Percentiles rank a stretch among this genome's conserved stretches.
phyloP scores from a whole-genome alignment of 1,139 yeast genomes.

The Blastobotrys malaysiensis region DNA sequence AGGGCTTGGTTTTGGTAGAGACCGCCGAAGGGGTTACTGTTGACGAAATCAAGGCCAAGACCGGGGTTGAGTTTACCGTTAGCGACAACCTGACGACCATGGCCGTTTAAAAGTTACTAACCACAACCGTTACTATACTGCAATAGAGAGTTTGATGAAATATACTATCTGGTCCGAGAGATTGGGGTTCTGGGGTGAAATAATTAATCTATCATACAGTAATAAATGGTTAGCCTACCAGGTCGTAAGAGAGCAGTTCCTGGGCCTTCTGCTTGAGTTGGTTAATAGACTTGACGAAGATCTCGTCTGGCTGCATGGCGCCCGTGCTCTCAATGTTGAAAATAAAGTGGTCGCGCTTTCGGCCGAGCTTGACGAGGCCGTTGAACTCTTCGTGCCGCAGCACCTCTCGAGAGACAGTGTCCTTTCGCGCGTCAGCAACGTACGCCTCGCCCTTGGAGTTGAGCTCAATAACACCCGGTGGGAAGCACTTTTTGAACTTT shows the following conservation, averaged over 20 bases:
- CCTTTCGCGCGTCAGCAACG: conserved; percentile 84
- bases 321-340: conserved; percentile 94
- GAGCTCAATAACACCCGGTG: conserved; percentile 85
- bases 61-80: conserved; percentile 38
- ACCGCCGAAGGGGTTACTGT: conserved; percentile 35
- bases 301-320: conserved; percentile 95
- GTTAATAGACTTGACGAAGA: conserved; percentile 83
- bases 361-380: conserved; percentile 84
- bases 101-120: not conserved
- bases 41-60: conserved; percentile 36
- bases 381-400: conserved; percentile 87
- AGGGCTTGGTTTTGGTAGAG: conserved; percentile 38
- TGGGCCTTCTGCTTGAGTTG: conserved; percentile 82
- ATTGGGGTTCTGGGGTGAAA: not conserved
- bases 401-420: conserved; percentile 92
- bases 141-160: too few relatives aligned
- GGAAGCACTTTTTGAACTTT: conserved; percentile 84
- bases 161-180: too few relatives aligned
- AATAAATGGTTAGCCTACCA: conserved; percentile 1
- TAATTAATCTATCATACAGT: conserved; percentile 1
- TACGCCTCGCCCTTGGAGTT: conserved; percentile 63
- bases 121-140: too few relatives aligned
- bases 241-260: conserved; percentile 42
- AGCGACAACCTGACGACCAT: conserved; percentile 31
- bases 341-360: conserved; percentile 87